Conservation (phyloP, 73 alveolate genomes). For the Paramecium sexaurelia region DNA sequence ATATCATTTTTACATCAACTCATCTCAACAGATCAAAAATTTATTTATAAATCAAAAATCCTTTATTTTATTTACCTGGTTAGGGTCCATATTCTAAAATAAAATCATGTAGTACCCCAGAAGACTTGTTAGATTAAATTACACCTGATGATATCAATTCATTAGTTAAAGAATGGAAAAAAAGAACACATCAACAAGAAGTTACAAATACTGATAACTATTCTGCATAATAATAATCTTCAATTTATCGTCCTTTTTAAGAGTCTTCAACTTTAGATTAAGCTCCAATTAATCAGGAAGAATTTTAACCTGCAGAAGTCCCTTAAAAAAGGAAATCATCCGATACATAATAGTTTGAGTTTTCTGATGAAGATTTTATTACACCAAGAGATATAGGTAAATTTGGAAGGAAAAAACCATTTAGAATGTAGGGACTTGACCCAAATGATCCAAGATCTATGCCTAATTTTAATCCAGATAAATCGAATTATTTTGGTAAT, state of each 20-base stretch:
- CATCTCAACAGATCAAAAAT: neutral
- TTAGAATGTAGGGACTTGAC: neutral
- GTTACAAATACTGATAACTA: neutral
- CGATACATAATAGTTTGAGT: neutral
- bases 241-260: neutral
- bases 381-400: neutral
- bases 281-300: neutral
- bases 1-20: neutral
- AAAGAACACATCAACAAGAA: neutral
- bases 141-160: neutral
- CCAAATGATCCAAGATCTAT: slow-evolving; percentile 42
- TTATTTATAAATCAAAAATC: neutral
- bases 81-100: neutral
- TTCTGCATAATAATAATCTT: neutral
- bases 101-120: neutral
- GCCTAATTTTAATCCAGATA: neutral
- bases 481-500: neutral
- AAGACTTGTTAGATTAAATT: neutral
- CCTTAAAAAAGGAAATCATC: neutral
- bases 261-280: neutral
- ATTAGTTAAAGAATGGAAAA: neutral
- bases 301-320: neutral
- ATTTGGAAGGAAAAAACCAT: neutral
- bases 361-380: neutral
- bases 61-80: neutral